A percentile compares a stretch with the other conserved stretches of the same genome.
These are phyloP conservation scores for Pseudogymnoascus sp. DNA, from an alignment of 2,329 filamentous ascomycete species.

Conservation along the genomic window DNA sequence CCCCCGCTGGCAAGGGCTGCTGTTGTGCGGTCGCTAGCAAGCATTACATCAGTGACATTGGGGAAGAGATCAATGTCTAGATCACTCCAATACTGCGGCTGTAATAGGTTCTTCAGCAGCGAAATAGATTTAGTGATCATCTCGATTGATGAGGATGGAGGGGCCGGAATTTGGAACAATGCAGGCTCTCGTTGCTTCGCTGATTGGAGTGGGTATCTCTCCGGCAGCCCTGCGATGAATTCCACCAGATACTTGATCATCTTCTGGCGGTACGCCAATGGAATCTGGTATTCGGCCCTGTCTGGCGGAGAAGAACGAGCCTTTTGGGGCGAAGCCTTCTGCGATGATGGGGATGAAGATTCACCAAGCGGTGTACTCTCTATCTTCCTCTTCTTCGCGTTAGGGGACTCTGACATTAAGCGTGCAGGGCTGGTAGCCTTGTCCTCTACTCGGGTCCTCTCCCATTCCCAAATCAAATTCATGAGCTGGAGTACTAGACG, in stretches of 20 bases:
- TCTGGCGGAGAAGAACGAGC: conserved; percentile 36
- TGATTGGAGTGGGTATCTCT: conserved; percentile 73
- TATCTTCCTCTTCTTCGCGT: conserved; percentile 67
- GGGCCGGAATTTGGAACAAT: conserved; percentile 37
- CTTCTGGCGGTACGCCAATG: conserved; percentile 60
- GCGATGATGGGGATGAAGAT: conserved; percentile 47
- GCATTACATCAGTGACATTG: conserved; percentile 79
- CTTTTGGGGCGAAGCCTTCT: conserved; percentile 35
- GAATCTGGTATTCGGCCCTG: conserved; percentile 60
- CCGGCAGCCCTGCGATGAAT: conserved; percentile 84
- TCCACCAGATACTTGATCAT: conserved; percentile 93
- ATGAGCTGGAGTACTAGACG: conserved; percentile 88
- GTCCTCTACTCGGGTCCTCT: conserved; percentile 70
- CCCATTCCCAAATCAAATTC: conserved; percentile 86
- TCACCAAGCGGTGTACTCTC: conserved; percentile 46
- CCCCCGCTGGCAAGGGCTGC: conserved; percentile 43
- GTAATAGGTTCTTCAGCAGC: conserved; percentile 75
- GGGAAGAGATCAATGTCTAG: conserved; percentile 86
- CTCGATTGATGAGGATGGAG: conserved; percentile 57
- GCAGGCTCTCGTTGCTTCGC: conserved; percentile 54
- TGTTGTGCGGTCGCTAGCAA: conserved; percentile 72
- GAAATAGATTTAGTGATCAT: conserved; percentile 79
- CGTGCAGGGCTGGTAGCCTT: conserved; percentile 34
- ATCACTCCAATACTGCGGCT: conserved; percentile 84
- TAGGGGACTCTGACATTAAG: conserved; percentile 61